Conservation (phyloP, 1,284 basidiomycete genomes). For the Ganoderma boninense region DNA sequence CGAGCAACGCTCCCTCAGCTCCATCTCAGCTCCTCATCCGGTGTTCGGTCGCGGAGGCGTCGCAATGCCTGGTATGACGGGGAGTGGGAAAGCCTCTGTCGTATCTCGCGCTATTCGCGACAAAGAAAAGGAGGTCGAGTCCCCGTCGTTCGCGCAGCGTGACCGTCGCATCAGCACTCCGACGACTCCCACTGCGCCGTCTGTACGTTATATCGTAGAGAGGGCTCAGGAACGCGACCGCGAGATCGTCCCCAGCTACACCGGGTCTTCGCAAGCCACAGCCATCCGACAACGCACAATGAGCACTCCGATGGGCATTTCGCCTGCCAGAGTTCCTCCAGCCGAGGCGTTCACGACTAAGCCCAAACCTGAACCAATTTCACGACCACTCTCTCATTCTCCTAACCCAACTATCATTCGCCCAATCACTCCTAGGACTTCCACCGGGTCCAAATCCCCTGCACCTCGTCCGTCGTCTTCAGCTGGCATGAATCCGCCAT, state of each 20-base stretch:
- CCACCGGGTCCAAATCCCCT: conserved; percentile 27
- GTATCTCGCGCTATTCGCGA: conserved; percentile 32
- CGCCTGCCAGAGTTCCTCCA: conserved; percentile 19
- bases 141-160: conserved; percentile 29
- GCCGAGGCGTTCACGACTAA: conserved; percentile 22
- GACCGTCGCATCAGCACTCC: conserved; percentile 47
- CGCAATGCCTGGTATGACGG: conserved; percentile 74
- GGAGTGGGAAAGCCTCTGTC: conserved; percentile 38
- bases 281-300: conserved; percentile 49
- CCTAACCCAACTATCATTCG: conserved; percentile 20
- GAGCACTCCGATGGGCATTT: conserved; percentile 39
- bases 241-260: conserved; percentile 33
- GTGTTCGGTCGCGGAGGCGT: conserved; percentile 76
- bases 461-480: conserved; percentile 37
- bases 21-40: conserved; percentile 66
- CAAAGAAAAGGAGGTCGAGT: conserved; percentile 27
- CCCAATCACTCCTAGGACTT: conserved; percentile 27
- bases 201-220: conserved; percentile 43
- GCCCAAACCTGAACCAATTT: conserved; percentile 23
- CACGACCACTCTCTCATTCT: conserved; percentile 31
- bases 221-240: conserved; percentile 38
- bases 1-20: conserved; percentile 56
- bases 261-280: conserved; percentile 20
- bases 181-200: conserved; percentile 39
- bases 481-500: conserved; percentile 37